Conservation (phyloP, 352 stramenopile genomes). For the Globisporangium cylindrosporum region DNA sequence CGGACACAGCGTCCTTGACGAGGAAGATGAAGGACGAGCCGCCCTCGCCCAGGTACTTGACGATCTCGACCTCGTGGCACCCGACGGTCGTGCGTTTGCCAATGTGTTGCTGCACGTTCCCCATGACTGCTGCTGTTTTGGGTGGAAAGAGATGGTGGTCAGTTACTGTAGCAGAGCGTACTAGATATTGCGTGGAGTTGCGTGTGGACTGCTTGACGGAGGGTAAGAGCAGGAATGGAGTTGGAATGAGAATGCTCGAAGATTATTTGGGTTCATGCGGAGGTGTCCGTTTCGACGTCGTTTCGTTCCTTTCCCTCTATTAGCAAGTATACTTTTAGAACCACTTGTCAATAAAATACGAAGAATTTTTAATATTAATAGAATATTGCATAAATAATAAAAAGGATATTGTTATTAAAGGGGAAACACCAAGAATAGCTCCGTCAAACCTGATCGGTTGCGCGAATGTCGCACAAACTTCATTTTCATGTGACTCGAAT, state of each 20-base stretch:
- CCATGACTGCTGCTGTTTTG: constrained; percentile 28
- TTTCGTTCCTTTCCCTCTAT: constrained; percentile 17
- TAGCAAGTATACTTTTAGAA: constrained; percentile 7
- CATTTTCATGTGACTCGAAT: not conserved
- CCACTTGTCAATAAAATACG: not conserved
- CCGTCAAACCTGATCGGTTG: not conserved
- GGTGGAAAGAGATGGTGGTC: not conserved
- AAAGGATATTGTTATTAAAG: not conserved
- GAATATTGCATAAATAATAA: not conserved
- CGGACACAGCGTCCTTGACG: constrained; percentile 49
- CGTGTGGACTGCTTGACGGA: not conserved
- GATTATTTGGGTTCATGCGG: not conserved
- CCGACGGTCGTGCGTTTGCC: constrained; percentile 62
- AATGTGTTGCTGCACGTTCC: constrained; percentile 80
- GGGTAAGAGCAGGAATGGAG: not conserved
- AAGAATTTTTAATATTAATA: not conserved
- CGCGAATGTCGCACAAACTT: constrained; percentile 1
- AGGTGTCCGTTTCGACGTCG: constrained; percentile 22
- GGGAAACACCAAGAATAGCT: not conserved
- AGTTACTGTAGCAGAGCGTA: not conserved
- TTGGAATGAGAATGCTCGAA: not conserved
- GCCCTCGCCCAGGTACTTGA: constrained; percentile 76
- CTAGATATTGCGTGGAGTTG: no score
- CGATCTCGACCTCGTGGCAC: constrained; percentile 58
- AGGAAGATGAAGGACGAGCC: constrained; percentile 84